Evolutionary conservation across 768 basidiomycete genomes (phyloP), one percentile per base, ranked within the genome.

Genomic region (Lentinula lateritia): DNA sequence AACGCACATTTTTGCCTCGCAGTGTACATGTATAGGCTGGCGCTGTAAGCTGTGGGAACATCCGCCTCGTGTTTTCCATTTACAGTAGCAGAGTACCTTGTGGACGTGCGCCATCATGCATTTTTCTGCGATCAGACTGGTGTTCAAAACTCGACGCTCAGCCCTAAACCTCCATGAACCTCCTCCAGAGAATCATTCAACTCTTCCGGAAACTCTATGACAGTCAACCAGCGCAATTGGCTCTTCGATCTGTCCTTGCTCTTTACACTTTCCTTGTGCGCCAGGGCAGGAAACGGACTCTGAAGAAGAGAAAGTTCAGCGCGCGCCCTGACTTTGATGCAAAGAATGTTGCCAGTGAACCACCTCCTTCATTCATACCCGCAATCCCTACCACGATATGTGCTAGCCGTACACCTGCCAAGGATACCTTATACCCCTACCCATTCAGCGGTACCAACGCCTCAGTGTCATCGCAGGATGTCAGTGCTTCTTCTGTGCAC

Each of bases 51-150:
- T 15, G 55, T 28, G 39, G 12, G 53, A 54, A 39, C 28, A 52
- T 32, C 41, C 55, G 55, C 55, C 55, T 56, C 55, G 55, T 56
- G 55, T 56, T 56, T 56, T 56, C 55, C 53, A 39, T 54, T 38
- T 39, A 36, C 38, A 39, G 53, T 35, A 53, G 6, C 43, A 53
- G 7, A 38, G 28, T 18, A 41, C 55, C 41, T 56, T 39, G 18
- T 54, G 53, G 13, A 12, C 23, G 15, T 9, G 15, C 20, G 15
- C 41, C 55, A 56, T 56, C 39, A 56, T 15, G 15, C 36, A 34
- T 38, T 9, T 18, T 39, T 18, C 20, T 39, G 35, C 20, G 6
- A 28, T 36, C 53, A 39, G 13, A 54, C 9, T 39, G 16, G 12
- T 18, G 38, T 13, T 15, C 53, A 41, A 18, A n/a, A 15, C 20